Percentiles rank a stretch among this genome's conserved stretches.
These are phyloP conservation scores for Rhizophora apiculata DNA, from an alignment of 345 rosid genomes.

Conservation along the genomic window DNA sequence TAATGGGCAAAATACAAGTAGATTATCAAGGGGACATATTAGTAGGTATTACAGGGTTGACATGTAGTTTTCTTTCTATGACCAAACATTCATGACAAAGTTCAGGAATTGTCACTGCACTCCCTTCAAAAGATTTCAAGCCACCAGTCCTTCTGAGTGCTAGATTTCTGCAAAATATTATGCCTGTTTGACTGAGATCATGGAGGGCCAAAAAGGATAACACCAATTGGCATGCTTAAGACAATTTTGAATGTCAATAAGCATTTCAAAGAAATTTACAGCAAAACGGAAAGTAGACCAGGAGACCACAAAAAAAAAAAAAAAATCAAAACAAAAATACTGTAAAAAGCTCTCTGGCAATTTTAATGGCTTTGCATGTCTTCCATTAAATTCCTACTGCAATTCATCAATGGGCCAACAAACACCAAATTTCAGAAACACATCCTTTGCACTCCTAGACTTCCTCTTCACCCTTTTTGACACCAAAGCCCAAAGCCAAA, in stretches of 20 bases:
- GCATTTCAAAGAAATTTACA: conserved; percentile 23
- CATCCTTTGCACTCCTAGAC: not conserved
- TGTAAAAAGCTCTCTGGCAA: conserved; percentile 2
- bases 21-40: not conserved
- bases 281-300: conserved; percentile 14
- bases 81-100: too few relatives aligned
- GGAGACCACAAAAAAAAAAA: conserved; percentile 1
- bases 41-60: too few relatives aligned
- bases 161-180: conserved; percentile 7
- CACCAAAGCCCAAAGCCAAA: conserved; percentile 32
- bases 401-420: conserved; percentile 11
- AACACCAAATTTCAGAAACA: not conserved
- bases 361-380: conserved; percentile 10
- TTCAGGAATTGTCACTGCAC: not conserved
- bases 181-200: conserved; percentile 15
- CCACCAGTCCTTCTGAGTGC: not conserved
- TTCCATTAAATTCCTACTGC: conserved; percentile 8
- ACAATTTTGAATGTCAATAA: conserved; percentile 25
- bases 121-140: conserved; percentile 10
- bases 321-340: not conserved
- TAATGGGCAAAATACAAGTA: too few relatives aligned
- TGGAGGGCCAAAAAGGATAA: conserved; percentile 8
- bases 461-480: conserved; percentile 15
- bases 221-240: conserved; percentile 12
- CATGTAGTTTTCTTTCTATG: too few relatives aligned